phyloP scores from a whole-genome alignment of 352 stramenopile species.

The Phytophthora nicotianae region DNA sequence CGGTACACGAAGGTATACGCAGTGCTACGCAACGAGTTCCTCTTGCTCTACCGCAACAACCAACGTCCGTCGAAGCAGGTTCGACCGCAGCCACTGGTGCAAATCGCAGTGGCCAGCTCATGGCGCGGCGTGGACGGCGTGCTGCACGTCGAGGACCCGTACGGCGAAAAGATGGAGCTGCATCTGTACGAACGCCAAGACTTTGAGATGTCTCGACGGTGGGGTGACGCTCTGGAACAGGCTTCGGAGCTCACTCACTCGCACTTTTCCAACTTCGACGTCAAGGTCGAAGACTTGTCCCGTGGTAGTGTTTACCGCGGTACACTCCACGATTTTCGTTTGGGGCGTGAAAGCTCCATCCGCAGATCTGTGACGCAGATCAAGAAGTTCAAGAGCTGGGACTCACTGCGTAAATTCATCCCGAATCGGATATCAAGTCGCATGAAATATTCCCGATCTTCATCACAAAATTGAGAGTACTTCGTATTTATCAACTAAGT shows the following conservation, averaged over 20 bases:
- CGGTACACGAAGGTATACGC: conserved; percentile 79
- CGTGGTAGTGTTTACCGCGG: conserved; percentile 70
- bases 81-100: conserved; percentile 51
- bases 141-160: conserved; percentile 61
- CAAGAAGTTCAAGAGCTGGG: conserved; percentile 48
- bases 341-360: conserved; percentile 26
- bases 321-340: conserved; percentile 56
- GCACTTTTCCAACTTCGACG: conserved; percentile 66
- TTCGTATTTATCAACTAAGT: conserved; percentile 26
- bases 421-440: conserved; percentile 32
- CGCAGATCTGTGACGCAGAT: conserved; percentile 36
- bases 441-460: conserved; percentile 34
- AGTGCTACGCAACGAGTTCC: conserved; percentile 69
- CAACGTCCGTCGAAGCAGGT: conserved; percentile 43
- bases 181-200: conserved; percentile 71
- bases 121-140: conserved; percentile 48
- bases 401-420: conserved; percentile 36
- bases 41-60: conserved; percentile 68
- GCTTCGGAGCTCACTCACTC: conserved; percentile 60
- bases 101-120: conserved; percentile 66
- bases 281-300: conserved; percentile 67
- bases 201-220: conserved; percentile 27
- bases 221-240: conserved; percentile 60
- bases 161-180: conserved; percentile 76
- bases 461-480: conserved; percentile 18